phyloP scores from a whole-genome alignment of 2,329 filamentous ascomycete species.

The Chaetomiaceae sp. region DNA sequence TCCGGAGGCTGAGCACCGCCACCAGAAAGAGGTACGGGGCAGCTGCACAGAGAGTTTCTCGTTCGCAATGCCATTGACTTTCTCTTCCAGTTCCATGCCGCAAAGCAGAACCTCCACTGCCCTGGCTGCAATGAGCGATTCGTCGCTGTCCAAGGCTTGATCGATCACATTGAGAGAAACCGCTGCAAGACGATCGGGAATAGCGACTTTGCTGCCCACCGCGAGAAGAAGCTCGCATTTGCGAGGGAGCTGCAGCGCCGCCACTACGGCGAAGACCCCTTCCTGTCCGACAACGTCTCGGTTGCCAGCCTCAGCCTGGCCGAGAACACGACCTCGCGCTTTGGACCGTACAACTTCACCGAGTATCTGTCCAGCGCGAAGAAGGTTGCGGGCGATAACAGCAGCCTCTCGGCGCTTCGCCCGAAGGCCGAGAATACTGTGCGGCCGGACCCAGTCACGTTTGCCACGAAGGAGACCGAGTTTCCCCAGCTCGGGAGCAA shows the following conservation, averaged over 20 bases:
- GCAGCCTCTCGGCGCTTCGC: constrained; percentile 4
- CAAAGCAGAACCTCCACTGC: constrained; percentile 36
- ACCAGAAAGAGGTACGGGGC: constrained; percentile 3
- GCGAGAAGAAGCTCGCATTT: constrained; percentile 28
- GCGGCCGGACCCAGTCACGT: constrained; percentile 6
- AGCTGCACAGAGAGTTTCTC: not conserved
- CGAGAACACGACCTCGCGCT: not conserved
- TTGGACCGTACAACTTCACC: constrained; percentile 10
- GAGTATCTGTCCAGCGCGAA: constrained; percentile 5
- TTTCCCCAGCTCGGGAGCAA: not conserved
- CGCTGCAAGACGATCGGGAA: constrained; percentile 37
- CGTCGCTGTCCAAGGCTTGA: constrained; percentile 34
- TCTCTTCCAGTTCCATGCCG: constrained; percentile 9
- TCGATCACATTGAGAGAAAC: constrained; percentile 43
- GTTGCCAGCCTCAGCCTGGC: not conserved
- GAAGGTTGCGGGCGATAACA: not conserved
- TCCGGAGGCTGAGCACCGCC: not conserved
- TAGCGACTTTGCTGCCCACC: constrained; percentile 31
- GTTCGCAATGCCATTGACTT: not conserved
- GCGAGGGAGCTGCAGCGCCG: constrained; percentile 16
- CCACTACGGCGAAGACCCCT: not conserved
- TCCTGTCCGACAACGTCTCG: not conserved
- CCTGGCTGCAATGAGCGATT: constrained; percentile 44
- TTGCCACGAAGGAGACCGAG: constrained; percentile 4
- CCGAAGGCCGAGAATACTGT: not conserved